phyloP scores from a whole-genome alignment of 75 land plant species.

The Pseudotsuga menziesii region DNA sequence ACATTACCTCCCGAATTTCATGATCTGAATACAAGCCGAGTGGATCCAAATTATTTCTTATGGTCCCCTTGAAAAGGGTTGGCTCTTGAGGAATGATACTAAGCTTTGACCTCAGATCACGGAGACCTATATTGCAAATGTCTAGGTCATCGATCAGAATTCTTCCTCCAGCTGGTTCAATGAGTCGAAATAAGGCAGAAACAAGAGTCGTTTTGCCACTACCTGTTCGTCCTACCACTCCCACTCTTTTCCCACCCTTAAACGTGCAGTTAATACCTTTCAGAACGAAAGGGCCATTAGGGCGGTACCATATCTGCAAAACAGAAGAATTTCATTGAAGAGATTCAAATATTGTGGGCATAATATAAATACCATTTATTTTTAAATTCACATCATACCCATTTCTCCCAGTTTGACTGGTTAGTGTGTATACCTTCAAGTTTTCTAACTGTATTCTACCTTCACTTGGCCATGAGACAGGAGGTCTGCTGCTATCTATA shows the following conservation, averaged over 20 bases:
- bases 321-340: neutral
- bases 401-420: neutral
- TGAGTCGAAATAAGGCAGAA: constrained; percentile 73
- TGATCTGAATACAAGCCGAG: constrained; percentile 55
- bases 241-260: constrained; percentile 61
- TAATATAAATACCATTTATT: neutral
- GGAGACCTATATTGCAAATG: constrained; percentile 67
- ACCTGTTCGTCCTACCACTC: constrained; percentile 92
- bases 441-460: constrained; percentile 55
- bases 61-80: constrained; percentile 74
- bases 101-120: constrained; percentile 63
- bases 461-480: constrained; percentile 61
- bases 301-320: constrained; percentile 65
- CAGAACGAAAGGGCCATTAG: constrained; percentile 69
- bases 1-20: constrained; percentile 57
- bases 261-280: constrained; percentile 84
- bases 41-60: constrained; percentile 81
- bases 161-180: constrained; percentile 70
- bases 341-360: neutral
- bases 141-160: constrained; percentile 80
- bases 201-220: constrained; percentile 89
- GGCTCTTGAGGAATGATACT: constrained; percentile 94
- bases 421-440: constrained; percentile 35
- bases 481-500: constrained; percentile 51
- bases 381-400: neutral